Percentiles rank a stretch among this genome's conserved stretches.
phyloP scores from a whole-genome alignment of 495 filamentous ascomycete genomes.

The Oleoguttula mirabilis region DNA sequence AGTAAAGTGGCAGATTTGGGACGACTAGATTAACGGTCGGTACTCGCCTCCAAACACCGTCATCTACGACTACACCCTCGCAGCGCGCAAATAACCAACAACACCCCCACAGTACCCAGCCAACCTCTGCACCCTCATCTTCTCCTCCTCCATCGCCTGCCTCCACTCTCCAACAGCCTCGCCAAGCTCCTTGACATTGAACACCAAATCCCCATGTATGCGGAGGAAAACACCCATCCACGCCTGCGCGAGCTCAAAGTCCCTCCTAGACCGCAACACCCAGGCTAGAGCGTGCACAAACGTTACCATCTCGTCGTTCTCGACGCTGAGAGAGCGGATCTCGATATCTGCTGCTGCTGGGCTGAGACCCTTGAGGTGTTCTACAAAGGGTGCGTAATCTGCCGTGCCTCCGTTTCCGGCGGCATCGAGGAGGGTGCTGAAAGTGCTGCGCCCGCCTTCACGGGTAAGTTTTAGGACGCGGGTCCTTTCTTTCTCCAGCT shows the following conservation, averaged over 20 bases:
- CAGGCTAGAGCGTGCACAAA: constrained; percentile 68
- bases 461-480: constrained; percentile 35
- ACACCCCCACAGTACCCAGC: constrained; percentile 83
- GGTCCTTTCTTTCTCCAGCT: constrained; percentile 36
- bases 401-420: constrained; percentile 33
- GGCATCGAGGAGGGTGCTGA: constrained; percentile 46
- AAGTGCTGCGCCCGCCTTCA: constrained; percentile 28
- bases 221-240: constrained; percentile 92
- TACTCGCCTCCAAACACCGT: too few species aligned
- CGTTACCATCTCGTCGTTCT: constrained; percentile 42
- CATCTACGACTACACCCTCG: constrained; percentile 21
- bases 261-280: constrained; percentile 50
- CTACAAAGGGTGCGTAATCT: constrained; percentile 44
- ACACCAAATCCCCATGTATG: constrained; percentile 53
- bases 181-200: constrained; percentile 22
- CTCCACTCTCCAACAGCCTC: constrained; percentile 24
- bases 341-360: constrained; percentile 75
- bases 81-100: constrained; percentile 72
- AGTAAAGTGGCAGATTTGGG: too few species aligned
- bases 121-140: constrained; percentile 55
- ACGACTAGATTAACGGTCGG: too few species aligned
- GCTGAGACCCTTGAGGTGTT: constrained; percentile 62
- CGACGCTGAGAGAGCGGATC: constrained; percentile 60
- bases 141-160: constrained; percentile 48
- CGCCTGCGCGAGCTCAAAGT: constrained; percentile 87